phyloP scores from a whole-genome alignment of 139 green algal genomes.

The Tetraselmis chui region DNA sequence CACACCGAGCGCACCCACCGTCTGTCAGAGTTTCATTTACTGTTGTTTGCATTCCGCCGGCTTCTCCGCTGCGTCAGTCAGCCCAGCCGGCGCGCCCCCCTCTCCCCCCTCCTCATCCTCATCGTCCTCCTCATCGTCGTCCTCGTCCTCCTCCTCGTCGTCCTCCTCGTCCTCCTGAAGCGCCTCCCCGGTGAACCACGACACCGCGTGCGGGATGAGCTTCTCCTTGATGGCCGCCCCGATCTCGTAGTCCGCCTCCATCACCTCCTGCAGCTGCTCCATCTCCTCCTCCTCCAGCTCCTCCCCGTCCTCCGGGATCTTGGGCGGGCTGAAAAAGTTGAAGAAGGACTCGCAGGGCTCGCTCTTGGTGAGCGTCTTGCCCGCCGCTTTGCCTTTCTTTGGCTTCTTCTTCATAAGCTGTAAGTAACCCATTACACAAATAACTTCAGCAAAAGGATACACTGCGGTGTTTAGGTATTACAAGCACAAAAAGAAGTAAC shows the following conservation, averaged over 20 bases:
- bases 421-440: too few relatives aligned
- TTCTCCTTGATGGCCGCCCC: conserved; percentile 66
- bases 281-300: conserved; percentile 80
- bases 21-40: neutral
- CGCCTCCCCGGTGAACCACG: conserved; percentile 89
- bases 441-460: too few relatives aligned
- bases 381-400: conserved; percentile 64
- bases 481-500: too few relatives aligned
- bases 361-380: too few relatives aligned
- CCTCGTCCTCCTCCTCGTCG: conserved; percentile 39
- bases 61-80: too few relatives aligned
- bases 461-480: too few relatives aligned
- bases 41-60: neutral
- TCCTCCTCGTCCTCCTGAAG: conserved; percentile 51
- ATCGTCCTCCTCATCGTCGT: conserved; percentile 38
- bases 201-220: conserved; percentile 76
- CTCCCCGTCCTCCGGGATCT: conserved; percentile 68
- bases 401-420: conserved; percentile 98
- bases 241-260: conserved; percentile 84
- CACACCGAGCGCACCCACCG: too few relatives aligned
- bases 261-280: conserved; percentile 77
- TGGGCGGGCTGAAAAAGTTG: conserved; percentile 88
- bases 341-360: conserved; percentile 86
- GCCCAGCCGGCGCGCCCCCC: too few relatives aligned
- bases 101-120: too few relatives aligned